These are phyloP conservation scores for Pythium pyrilobum DNA, from an alignment of 352 stramenopile genomes.

Conservation along the genomic window DNA sequence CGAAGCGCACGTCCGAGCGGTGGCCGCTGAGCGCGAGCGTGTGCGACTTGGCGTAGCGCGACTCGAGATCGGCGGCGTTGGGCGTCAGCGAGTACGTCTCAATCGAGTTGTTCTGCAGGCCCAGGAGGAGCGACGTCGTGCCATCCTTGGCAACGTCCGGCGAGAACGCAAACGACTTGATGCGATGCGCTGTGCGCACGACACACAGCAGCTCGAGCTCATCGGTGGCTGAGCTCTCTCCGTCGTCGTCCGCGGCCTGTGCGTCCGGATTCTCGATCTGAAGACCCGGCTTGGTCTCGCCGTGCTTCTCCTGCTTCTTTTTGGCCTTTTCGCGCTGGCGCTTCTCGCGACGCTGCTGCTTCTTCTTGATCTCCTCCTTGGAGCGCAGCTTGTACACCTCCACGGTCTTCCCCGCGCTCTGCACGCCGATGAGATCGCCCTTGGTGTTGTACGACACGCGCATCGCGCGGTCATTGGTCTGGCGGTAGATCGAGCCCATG, in stretches of 20 bases:
- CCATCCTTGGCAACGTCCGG: slow-evolving; percentile 77
- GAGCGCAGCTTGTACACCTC: slow-evolving; percentile 88
- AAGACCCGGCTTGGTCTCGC: slow-evolving; percentile 1
- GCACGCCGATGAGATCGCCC: slow-evolving; percentile 66
- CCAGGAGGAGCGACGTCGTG: slow-evolving; percentile 79
- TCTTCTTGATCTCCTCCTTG: slow-evolving; percentile 88
- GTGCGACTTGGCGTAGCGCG: slow-evolving; percentile 59
- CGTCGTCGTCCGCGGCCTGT: slow-evolving; percentile 36
- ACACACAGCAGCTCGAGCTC: slow-evolving; percentile 85
- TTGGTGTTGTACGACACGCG: slow-evolving; percentile 52
- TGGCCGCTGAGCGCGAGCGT: slow-evolving; percentile 81
- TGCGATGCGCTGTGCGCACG: slow-evolving; percentile 77
- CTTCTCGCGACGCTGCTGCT: slow-evolving; percentile 86
- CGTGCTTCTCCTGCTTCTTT: slow-evolving; percentile 52
- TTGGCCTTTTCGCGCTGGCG: slow-evolving; percentile 84
- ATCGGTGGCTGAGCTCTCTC: slow-evolving; percentile 68
- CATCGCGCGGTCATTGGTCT: slow-evolving; percentile 71
- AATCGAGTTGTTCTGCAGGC: slow-evolving; percentile 90
- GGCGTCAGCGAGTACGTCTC: slow-evolving; percentile 83
- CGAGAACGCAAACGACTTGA: slow-evolving; percentile 87
- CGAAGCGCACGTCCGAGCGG: slow-evolving; percentile 88
- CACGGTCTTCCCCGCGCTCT: slow-evolving; percentile 85
- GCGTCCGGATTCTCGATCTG: slow-evolving; percentile 26
- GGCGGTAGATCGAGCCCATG: slow-evolving; percentile 64
- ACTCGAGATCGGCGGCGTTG: slow-evolving; percentile 51